phyloP scores from a whole-genome alignment of 2,329 filamentous ascomycete species.

The Colletotrichum incanum region DNA sequence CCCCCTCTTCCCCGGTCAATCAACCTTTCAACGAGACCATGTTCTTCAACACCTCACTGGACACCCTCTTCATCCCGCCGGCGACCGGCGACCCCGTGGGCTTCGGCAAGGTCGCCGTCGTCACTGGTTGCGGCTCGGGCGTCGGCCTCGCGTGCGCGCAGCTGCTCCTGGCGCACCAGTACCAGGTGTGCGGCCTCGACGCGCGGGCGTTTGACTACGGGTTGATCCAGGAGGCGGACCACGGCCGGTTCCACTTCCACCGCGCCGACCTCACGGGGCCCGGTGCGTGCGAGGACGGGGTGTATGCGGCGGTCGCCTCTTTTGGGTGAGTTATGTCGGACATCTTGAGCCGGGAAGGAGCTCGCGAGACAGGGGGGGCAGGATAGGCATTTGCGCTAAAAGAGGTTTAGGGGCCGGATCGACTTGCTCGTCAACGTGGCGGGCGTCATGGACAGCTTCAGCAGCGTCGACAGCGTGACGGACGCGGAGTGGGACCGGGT shows the following conservation, averaged over 20 bases:
- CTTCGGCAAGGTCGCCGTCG: slow-evolving; percentile 48
- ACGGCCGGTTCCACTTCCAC: slow-evolving; percentile 54
- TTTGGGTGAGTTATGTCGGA: slow-evolving; percentile 10
- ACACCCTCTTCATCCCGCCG: slow-evolving; percentile 47
- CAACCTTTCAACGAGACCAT: slow-evolving; percentile 25
- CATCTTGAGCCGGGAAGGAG: too few relatives aligned
- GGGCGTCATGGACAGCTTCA: slow-evolving; percentile 60
- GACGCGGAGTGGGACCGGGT: slow-evolving; percentile 58
- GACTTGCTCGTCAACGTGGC: slow-evolving; percentile 63
- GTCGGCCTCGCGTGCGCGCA: slow-evolving; percentile 53
- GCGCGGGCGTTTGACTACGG: slow-evolving; percentile 39
- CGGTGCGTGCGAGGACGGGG: slow-evolving; percentile 49
- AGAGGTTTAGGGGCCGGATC: slow-evolving; percentile 45
- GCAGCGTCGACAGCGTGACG: slow-evolving; percentile 55
- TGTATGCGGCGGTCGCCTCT: slow-evolving; percentile 25
- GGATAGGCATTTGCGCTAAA: not conserved
- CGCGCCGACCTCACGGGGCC: slow-evolving; percentile 49
- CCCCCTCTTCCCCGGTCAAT: not conserved
- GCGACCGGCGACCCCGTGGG: slow-evolving; percentile 44
- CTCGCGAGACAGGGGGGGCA: too few relatives aligned
- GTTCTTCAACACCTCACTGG: slow-evolving; percentile 48
- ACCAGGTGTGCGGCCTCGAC: slow-evolving; percentile 31
- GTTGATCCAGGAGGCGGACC: slow-evolving; percentile 47
- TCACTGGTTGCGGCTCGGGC: slow-evolving; percentile 52
- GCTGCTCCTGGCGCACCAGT: slow-evolving; percentile 47